Conservation (phyloP, 306 rosid species). For the Arachis stenosperma region DNA sequence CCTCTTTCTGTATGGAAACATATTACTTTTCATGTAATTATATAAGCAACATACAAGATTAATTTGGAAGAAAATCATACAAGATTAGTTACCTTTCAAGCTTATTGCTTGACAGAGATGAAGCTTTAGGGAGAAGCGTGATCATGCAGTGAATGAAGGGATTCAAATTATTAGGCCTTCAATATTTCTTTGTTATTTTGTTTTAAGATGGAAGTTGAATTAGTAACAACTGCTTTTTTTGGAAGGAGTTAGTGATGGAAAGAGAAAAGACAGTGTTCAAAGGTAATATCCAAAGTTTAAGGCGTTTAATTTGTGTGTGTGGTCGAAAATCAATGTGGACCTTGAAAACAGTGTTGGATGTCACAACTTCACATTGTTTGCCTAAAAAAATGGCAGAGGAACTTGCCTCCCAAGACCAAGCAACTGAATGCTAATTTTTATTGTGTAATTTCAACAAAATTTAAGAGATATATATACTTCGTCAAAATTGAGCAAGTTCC, state of each 20-base stretch:
- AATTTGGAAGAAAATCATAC: neutral
- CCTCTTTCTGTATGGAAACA: too few relatives aligned
- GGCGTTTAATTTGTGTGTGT: constrained; percentile 37
- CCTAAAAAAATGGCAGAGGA: constrained; percentile 45
- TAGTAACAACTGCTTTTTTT: constrained; percentile 13
- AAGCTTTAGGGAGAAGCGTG: constrained; percentile 9
- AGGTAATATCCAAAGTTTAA: constrained; percentile 40
- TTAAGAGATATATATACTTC: too few relatives aligned
- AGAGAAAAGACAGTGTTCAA: constrained; percentile 42
- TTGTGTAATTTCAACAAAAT: too few relatives aligned
- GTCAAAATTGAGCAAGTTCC: too few relatives aligned
- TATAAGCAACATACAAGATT: too few relatives aligned
- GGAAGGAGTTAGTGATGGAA: constrained; percentile 28
- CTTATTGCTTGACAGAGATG: constrained; percentile 22
- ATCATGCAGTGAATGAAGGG: neutral
- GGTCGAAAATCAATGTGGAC: constrained; percentile 43
- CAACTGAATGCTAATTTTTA: constrained; percentile 16
- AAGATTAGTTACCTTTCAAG: constrained; percentile 30
- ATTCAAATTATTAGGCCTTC: neutral
- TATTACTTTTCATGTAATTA: too few relatives aligned
- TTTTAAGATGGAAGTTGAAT: constrained; percentile 31
- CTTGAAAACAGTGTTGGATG: constrained; percentile 43
- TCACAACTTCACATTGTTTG: constrained; percentile 27
- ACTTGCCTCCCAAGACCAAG: constrained; percentile 42
- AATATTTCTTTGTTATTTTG: constrained; percentile 1